These are phyloP conservation scores for Leishmania martiniquensis DNA, from an alignment of 208 protist genomes.

Conservation along the genomic window DNA sequence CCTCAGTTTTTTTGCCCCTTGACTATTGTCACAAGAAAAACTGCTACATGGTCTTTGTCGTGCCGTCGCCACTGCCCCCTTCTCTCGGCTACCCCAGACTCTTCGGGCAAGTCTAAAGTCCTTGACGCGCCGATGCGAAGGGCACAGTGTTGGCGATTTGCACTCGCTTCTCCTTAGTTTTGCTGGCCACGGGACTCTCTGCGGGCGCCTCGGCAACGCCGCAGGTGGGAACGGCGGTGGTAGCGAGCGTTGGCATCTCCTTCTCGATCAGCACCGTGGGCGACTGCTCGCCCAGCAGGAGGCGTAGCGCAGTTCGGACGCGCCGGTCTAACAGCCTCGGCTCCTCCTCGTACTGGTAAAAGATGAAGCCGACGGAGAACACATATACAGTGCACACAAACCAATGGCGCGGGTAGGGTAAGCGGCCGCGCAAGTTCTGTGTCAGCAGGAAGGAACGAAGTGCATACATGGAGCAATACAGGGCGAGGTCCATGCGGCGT, in stretches of 20 bases:
- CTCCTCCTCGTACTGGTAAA: conserved; percentile 83
- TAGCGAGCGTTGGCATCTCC: not conserved
- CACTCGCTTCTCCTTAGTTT: conserved; percentile 11
- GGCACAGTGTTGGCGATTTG: conserved; percentile 27
- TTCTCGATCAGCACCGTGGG: conserved; percentile 2
- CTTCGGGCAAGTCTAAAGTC: not conserved
- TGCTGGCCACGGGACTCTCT: not conserved
- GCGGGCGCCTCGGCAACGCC: conserved; percentile 6
- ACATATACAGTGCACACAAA: conserved; percentile 78
- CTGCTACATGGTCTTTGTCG: not conserved
- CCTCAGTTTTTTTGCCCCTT: not conserved
- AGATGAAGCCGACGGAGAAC: conserved; percentile 70
- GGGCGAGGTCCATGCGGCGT: conserved; percentile 80
- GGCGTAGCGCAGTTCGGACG: conserved; percentile 49
- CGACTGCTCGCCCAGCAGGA: conserved; percentile 58
- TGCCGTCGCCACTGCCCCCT: not conserved
- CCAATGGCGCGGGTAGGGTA: conserved; percentile 79
- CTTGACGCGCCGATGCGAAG: conserved; percentile 21
- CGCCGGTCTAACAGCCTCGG: conserved; percentile 61
- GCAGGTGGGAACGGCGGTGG: not conserved
- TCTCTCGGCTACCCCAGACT: not conserved
- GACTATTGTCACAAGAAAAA: not conserved
- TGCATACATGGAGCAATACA: conserved; percentile 84
- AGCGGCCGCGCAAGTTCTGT: conserved; percentile 69
- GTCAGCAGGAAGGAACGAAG: conserved; percentile 80